A percentile compares a stretch with the other conserved stretches of the same genome.
phyloP scores from a whole-genome alignment of 805 yeast species.

The Ogataea kodamae region DNA sequence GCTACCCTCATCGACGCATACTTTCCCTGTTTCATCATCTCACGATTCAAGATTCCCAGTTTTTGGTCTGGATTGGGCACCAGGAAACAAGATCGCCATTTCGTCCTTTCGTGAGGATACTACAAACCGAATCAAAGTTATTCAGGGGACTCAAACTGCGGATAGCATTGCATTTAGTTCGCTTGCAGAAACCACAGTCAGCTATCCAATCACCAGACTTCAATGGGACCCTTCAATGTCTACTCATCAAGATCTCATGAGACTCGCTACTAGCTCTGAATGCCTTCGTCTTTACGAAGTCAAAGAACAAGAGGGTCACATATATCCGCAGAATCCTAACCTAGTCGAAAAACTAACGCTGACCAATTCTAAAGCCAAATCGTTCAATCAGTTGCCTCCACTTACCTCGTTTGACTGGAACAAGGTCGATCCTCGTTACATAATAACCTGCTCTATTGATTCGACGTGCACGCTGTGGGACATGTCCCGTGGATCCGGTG shows the following conservation, averaged over 20 bases:
- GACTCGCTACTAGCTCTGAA: conserved; percentile 70
- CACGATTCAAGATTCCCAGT: conserved; percentile 50
- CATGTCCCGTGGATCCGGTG: conserved; percentile 51
- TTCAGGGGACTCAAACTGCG: conserved; percentile 34
- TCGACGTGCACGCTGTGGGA: conserved; percentile 99
- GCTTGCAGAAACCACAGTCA: conserved; percentile 50
- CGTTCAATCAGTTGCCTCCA: conserved; percentile 68
- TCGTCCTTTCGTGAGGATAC: conserved; percentile 79
- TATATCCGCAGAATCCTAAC: conserved; percentile 8
- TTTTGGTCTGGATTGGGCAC: conserved; percentile 51
- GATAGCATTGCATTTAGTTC: conserved; percentile 42
- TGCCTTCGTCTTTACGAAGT: conserved; percentile 52
- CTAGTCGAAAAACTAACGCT: conserved; percentile 40
- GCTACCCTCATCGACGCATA: conserved; percentile 8
- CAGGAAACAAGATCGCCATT: conserved; percentile 52
- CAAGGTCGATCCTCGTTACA: conserved; percentile 57
- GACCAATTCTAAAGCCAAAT: conserved; percentile 41
- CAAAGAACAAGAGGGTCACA: conserved; percentile 12
- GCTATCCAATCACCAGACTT: conserved; percentile 67
- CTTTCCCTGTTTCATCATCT: conserved; percentile 34
- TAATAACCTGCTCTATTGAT: conserved; percentile 86
- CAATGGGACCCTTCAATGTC: conserved; percentile 64
- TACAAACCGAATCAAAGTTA: conserved; percentile 58
- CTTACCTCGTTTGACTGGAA: conserved; percentile 95
- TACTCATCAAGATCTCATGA: conserved; percentile 30